Conservation (phyloP, 1,139 yeast genomes). For the Ogataea hybrid region DNA sequence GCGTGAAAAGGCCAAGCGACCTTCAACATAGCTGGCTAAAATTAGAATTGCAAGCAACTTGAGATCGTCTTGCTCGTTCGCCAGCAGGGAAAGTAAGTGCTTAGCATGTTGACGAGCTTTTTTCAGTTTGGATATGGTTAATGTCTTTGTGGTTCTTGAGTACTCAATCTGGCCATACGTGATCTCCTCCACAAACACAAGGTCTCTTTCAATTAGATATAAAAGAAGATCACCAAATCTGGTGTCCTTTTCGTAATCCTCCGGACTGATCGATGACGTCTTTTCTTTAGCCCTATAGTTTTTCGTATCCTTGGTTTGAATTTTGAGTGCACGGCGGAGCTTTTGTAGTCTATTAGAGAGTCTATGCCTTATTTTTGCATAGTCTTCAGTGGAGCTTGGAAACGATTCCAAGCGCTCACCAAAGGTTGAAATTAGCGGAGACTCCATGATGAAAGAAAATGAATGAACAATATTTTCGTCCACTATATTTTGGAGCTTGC, state of each 20-base stretch:
- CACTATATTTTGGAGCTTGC: constrained; percentile 5
- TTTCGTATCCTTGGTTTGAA: constrained; percentile 59
- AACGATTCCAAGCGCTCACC: constrained; percentile 30
- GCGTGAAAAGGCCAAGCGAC: constrained; percentile 54
- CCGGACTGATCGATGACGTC: constrained; percentile 40
- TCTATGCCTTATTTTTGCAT: constrained; percentile 47
- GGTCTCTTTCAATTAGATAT: constrained; percentile 63
- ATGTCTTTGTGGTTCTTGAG: constrained; percentile 46
- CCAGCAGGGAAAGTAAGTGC: constrained; percentile 43
- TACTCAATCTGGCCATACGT: constrained; percentile 51
- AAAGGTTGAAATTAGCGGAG: constrained; percentile 30
- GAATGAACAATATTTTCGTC: constrained; percentile 9
- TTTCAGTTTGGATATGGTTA: constrained; percentile 66
- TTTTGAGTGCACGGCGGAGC: constrained; percentile 53
- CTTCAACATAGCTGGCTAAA: constrained; percentile 60
- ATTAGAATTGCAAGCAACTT: constrained; percentile 56
- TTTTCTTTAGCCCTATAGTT: constrained; percentile 48
- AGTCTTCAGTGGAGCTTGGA: constrained; percentile 43
- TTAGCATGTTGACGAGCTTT: constrained; percentile 51
- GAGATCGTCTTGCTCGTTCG: constrained; percentile 28
- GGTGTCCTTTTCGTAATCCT: constrained; percentile 46
- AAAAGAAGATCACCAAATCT: constrained; percentile 50
- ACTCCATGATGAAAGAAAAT: constrained; percentile 27
- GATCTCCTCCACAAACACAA: constrained; percentile 66
- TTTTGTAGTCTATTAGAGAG: constrained; percentile 47